phyloP scores from a whole-genome alignment of 345 rosid genomes.

The Lenwebbia sp. region DNA sequence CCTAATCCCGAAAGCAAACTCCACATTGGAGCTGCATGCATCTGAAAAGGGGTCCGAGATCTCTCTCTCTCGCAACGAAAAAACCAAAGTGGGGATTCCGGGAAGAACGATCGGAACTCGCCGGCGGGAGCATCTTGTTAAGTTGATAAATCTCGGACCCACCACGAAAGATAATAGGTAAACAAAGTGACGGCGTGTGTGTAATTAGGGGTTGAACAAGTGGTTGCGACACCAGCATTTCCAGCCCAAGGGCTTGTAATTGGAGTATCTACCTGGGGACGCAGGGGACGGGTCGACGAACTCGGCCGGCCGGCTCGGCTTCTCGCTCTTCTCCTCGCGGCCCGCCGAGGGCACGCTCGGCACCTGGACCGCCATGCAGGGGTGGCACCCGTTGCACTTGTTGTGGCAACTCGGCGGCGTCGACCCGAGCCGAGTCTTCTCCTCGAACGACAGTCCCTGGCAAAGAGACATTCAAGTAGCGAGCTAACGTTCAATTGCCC shows the following conservation, averaged over 20 bases:
- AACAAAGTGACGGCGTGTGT: neutral
- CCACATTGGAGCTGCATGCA: neutral
- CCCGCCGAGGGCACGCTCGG: constrained; percentile 36
- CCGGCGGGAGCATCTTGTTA: neutral
- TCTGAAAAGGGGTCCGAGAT: neutral
- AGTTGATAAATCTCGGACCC: neutral
- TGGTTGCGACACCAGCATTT: constrained; percentile 68
- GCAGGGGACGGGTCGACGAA: constrained; percentile 16
- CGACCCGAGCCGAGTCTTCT: constrained; percentile 76
- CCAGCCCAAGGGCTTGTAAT: constrained; percentile 95
- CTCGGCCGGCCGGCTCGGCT: neutral
- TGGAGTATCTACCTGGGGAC: constrained; percentile 47
- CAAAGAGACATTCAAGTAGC: neutral
- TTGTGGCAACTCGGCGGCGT: constrained; percentile 87
- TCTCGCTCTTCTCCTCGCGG: neutral
- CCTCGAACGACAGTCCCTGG: constrained; percentile 41
- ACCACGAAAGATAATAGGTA: neutral
- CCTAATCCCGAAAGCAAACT: neutral
- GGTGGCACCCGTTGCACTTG: constrained; percentile 79
- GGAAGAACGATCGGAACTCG: neutral
- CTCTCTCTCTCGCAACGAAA: neutral
- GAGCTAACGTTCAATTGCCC: neutral
- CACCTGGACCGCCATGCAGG: constrained; percentile 84
- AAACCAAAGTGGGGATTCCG: neutral
- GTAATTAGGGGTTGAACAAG: constrained; percentile 56